These are phyloP conservation scores for Mycena chlorophos DNA, from an alignment of 768 basidiomycete genomes.

Conservation along the genomic window DNA sequence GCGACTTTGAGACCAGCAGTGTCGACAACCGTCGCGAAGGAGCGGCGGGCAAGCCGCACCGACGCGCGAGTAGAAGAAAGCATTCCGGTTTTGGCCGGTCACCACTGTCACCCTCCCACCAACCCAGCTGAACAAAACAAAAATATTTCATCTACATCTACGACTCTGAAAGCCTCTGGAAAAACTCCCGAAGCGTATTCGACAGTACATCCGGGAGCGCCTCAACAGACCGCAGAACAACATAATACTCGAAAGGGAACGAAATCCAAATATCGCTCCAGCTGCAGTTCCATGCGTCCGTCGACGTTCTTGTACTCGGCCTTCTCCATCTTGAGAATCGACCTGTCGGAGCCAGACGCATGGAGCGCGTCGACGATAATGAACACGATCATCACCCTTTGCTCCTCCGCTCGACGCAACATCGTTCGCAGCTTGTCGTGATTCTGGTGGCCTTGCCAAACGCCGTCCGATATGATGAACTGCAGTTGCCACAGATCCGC, in stretches of 20 bases:
- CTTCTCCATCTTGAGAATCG: conserved; percentile 91
- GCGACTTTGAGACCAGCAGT: conserved; percentile 83
- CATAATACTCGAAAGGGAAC: conserved; percentile 97
- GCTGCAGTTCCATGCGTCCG: conserved; percentile 82
- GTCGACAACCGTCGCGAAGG: conserved; percentile 83
- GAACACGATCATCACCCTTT: conserved; percentile 94
- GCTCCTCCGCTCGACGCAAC: conserved; percentile 83
- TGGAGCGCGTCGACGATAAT: conserved; percentile 91
- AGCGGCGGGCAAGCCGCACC: conserved; percentile 38
- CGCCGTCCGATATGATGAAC: conserved; percentile 98
- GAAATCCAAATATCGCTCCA: conserved; percentile 90
- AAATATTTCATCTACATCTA: conserved; percentile 30
- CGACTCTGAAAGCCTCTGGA: conserved; percentile 78
- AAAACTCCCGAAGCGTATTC: conserved; percentile 89
- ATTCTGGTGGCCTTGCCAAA: conserved; percentile 72
- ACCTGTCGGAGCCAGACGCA: conserved; percentile 40
- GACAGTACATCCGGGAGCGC: conserved; percentile 88
- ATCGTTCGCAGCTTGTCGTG: conserved; percentile 81
- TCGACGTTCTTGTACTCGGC: conserved; percentile 81
- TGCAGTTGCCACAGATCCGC: conserved; percentile 95
- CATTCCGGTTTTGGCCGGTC: conserved; percentile 7
- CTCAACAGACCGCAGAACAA: conserved; percentile 88
- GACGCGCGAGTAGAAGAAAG: conserved; percentile 20
- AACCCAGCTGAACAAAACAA: too few species aligned
- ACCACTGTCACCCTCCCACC: too few species aligned